Conservation (phyloP, 2,329 filamentous ascomycete genomes). For the Sporothrix protearum region DNA sequence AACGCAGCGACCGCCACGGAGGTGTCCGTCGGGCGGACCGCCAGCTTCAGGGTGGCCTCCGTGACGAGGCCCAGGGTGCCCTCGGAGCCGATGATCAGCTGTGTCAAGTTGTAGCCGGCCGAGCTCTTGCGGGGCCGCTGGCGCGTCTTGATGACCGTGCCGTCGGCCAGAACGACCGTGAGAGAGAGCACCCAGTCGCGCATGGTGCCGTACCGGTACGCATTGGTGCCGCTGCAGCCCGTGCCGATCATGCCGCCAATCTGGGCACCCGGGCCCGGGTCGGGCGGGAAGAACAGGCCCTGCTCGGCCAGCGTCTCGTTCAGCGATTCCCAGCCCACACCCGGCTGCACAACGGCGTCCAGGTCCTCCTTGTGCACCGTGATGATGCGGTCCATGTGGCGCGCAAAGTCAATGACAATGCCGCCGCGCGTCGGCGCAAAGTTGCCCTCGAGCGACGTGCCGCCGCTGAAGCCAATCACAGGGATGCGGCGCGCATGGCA, state of each 20-base stretch:
- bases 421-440: conserved; percentile 79
- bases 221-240: conserved; percentile 73
- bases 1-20: conserved; percentile 72
- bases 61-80: conserved; percentile 89
- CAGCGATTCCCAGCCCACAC: conserved; percentile 79
- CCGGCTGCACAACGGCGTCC: conserved; percentile 74
- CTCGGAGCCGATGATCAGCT: conserved; percentile 85
- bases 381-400: conserved; percentile 77
- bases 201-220: conserved; percentile 92
- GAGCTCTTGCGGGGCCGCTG: conserved; percentile 85
- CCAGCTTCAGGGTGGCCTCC: conserved; percentile 84
- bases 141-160: conserved; percentile 83
- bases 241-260: conserved; percentile 87
- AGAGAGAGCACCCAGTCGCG: conserved; percentile 85
- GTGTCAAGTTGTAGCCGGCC: conserved; percentile 87
- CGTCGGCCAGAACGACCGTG: conserved; percentile 86
- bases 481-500: conserved; percentile 79
- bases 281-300: conserved; percentile 85
- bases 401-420: conserved; percentile 74
- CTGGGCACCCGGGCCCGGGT: conserved; percentile 86
- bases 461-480: conserved; percentile 81
- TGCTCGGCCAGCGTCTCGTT: conserved; percentile 72
- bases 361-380: conserved; percentile 72
- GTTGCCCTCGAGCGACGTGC: conserved; percentile 86
- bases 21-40: conserved; percentile 72